Evolutionary conservation across 2,329 filamentous ascomycete genomes (phyloP).

Genomic region (Juglanconis oblonga): DNA sequence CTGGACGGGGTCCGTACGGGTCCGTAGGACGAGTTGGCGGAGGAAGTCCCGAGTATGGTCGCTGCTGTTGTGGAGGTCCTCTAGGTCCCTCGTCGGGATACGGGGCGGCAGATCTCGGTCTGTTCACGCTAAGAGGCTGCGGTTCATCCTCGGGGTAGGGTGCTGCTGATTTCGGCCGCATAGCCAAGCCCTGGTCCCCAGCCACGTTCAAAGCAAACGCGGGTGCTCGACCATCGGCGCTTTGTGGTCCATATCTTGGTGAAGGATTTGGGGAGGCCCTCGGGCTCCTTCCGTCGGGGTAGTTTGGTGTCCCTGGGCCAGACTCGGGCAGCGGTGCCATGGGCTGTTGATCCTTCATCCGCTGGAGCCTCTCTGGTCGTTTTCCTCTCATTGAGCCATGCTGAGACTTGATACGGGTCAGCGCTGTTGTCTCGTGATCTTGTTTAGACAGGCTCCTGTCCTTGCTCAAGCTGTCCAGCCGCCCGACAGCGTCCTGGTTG

Average conservation of each 20-base stretch:
- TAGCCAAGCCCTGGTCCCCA: constrained; percentile 35
- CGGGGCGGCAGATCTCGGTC: constrained; percentile 46
- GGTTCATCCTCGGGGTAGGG: constrained; percentile 72
- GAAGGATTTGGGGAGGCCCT: constrained; percentile 40
- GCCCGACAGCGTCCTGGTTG: constrained; percentile 80
- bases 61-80: not conserved
- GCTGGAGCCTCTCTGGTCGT: constrained; percentile 54
- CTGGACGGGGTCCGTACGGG: constrained; percentile 54
- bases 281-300: constrained; percentile 19
- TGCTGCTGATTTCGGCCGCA: constrained; percentile 54
- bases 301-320: constrained; percentile 15
- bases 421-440: constrained; percentile 89
- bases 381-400: constrained; percentile 66
- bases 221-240: constrained; percentile 40
- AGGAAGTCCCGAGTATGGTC: constrained; percentile 6
- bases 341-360: constrained; percentile 28
- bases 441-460: constrained; percentile 82
- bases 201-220: constrained; percentile 47
- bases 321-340: constrained; percentile 17
- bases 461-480: constrained; percentile 80
- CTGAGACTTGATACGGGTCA: constrained; percentile 81
- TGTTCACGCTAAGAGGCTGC: constrained; percentile 41
- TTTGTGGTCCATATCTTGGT: constrained; percentile 36
- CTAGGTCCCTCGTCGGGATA: constrained; percentile 46
- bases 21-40: constrained; percentile 38